phyloP scores from a whole-genome alignment of 106 monocot genomes.

The Narthecium ossifragum region DNA sequence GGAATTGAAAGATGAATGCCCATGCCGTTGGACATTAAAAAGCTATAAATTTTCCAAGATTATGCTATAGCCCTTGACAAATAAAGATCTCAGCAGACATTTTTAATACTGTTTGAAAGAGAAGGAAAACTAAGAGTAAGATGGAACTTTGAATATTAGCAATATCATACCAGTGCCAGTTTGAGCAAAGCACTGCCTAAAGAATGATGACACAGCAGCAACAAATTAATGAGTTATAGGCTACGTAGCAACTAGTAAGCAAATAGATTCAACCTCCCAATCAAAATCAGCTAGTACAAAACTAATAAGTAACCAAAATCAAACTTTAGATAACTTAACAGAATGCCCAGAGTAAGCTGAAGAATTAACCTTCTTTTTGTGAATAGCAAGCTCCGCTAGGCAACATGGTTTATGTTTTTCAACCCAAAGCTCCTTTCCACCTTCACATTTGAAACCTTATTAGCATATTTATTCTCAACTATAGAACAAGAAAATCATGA shows the following conservation, averaged over 20 bases:
- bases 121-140: too few species aligned
- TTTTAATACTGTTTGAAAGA: too few species aligned
- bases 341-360: background rate
- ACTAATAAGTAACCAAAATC: background rate
- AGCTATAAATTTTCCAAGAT: too few species aligned
- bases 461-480: conserved; percentile 14
- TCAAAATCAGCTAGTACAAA: too few species aligned
- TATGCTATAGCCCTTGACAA: too few species aligned
- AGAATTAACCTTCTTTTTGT: conserved; percentile 82
- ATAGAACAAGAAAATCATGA: conserved; percentile 2
- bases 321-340: background rate
- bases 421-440: conserved; percentile 65
- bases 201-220: background rate
- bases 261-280: background rate
- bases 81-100: too few species aligned
- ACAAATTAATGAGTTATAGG: background rate
- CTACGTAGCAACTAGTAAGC: background rate
- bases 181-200: background rate
- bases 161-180: too few species aligned
- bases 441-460: conserved; percentile 27
- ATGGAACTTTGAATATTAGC: too few species aligned
- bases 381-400: conserved; percentile 56
- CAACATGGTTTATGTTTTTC: conserved; percentile 71
- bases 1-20: too few species aligned
- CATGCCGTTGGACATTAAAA: too few species aligned